Conservation (phyloP, 179 eudicot species). For the Monotropa hypopitys region DNA sequence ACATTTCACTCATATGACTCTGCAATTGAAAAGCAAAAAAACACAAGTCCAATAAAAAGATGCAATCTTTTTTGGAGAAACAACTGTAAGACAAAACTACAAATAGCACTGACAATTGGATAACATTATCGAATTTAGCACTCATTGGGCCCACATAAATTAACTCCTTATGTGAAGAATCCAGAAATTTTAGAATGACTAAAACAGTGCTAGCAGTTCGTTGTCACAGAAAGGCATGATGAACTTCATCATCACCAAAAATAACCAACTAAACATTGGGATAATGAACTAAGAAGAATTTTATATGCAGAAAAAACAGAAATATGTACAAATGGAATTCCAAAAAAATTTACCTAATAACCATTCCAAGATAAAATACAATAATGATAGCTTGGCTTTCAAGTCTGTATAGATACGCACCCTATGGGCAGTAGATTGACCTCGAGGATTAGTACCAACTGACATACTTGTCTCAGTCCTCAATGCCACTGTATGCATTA, state of each 20-base stretch:
- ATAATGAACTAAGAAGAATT: not conserved
- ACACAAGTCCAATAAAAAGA: not conserved
- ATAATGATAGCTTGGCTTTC: not conserved
- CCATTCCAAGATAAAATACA: not conserved
- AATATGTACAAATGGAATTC: not conserved
- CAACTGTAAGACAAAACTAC: not conserved
- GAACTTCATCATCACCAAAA: not conserved
- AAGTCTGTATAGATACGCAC: slow-evolving; percentile 17
- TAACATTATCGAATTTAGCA: not conserved
- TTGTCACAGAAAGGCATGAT: not conserved
- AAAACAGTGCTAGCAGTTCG: not conserved
- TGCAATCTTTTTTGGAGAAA: not conserved
- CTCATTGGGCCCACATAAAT: not conserved
- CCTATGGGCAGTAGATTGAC: slow-evolving; percentile 38
- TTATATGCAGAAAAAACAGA: not conserved
- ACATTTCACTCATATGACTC: slow-evolving; percentile 85
- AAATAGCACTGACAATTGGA: not conserved
- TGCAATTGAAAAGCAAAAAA: slow-evolving; percentile 17
- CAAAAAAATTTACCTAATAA: not conserved
- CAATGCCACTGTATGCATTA: slow-evolving; percentile 91
- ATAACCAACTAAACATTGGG: not conserved
- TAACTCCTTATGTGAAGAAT: not conserved
- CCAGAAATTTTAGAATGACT: not conserved
- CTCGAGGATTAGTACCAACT: slow-evolving; percentile 28
- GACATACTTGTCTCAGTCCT: slow-evolving; percentile 75